phyloP scores from a whole-genome alignment of 257 asterid genomes.

The Nicotiana otophora region DNA sequence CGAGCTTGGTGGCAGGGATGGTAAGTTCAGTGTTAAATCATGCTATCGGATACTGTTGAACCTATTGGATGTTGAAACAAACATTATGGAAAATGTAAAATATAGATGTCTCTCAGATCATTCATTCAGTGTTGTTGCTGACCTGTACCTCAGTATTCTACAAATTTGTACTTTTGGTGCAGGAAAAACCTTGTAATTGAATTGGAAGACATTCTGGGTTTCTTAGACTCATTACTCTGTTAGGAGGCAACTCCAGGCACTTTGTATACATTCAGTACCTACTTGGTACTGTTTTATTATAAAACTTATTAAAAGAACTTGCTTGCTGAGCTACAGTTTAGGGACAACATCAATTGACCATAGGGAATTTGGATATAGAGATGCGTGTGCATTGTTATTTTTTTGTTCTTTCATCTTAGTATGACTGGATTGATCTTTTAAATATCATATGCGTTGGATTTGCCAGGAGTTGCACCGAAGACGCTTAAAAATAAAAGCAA shows the following conservation, averaged over 20 bases:
- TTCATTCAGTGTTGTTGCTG: neutral
- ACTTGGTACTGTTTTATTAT: no score
- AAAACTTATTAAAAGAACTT: neutral
- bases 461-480: slow-evolving; percentile 71
- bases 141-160: neutral
- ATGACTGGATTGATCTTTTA: neutral
- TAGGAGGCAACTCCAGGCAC: no score
- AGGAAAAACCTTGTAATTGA: no score
- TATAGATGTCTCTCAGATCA: neutral
- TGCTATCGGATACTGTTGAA: no score
- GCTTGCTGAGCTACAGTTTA: neutral
- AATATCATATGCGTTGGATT: neutral
- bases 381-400: neutral
- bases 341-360: neutral
- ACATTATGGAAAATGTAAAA: no score
- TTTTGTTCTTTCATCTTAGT: neutral
- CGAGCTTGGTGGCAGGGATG: neutral
- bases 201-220: no score
- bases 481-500: slow-evolving; percentile 72
- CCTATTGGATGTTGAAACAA: no score
- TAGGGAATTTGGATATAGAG: neutral
- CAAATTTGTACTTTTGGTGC: no score
- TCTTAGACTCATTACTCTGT: no score
- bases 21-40: no score
- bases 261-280: no score